Evolutionary conservation across 2,329 filamentous ascomycete genomes (phyloP), one percentile per base, ranked within the genome.

Genomic region (Colletotrichum abscissum): DNA sequence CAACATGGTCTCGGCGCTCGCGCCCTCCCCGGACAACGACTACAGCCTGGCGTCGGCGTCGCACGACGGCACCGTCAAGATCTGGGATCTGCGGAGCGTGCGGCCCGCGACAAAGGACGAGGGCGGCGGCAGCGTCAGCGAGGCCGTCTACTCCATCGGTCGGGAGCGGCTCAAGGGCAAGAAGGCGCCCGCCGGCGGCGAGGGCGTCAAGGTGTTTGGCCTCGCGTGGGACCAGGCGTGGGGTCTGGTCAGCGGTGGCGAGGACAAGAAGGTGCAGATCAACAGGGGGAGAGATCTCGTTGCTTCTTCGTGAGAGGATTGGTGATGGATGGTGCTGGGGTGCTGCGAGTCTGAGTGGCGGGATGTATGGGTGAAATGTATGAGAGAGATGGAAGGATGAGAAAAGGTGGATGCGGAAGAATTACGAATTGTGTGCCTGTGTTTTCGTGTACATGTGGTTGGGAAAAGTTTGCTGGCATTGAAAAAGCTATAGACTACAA

Each of bases 231-330:
- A 98, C 82, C 87, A 88, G 81, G 90, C 91, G 7, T 91, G 97
- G 80, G 97, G 97, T 1, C 96, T 99, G 80, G 93, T 98, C 57
- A 97, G 94, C 79, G 95, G 88, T 56, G 95, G 96, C 19, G 95
- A 98, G 88, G 97, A 99, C 81, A 98, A 97, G 86, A 92, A 91
- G 85, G 92, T 99, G 78, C 97, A 99, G 86, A 91, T 99, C 74
- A 98, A 99, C 83, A 88, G 89, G 76, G 92, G 91, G 22, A 87
- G 89, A 75, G 88, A 86, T 70, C 76, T 90, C 56, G 79, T 89
- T 57, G 79, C 81, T 42, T 79, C 80, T 12, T 70, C 67, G 79
- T 85, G 81, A 76, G 75, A 16, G 16, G 28, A 19, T 33, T 33
- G 30, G 8, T 9, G 24, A 35, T 6, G 24, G 26, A 28, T 24